Evolutionary conservation across 1,284 basidiomycete species (phyloP).

Genomic region (Phellopilus nigrolimitatus): DNA sequence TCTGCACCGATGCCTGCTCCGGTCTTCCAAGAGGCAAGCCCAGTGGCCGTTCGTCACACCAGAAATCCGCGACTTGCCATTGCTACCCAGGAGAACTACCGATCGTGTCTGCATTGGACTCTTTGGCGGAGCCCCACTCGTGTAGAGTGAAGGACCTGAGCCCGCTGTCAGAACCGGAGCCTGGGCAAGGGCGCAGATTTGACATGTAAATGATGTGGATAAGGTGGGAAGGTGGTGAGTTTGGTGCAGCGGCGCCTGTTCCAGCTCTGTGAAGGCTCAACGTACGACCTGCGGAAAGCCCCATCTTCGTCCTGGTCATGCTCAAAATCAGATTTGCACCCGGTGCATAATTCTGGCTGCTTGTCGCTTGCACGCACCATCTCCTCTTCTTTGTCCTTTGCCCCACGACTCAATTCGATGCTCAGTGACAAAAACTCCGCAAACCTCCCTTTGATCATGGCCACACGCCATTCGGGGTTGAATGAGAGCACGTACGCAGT

Average conservation of each 20-base stretch:
- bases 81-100: conserved; percentile 15
- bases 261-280: conserved; percentile 53
- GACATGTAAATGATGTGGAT: conserved; percentile 69
- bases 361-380: too few relatives aligned
- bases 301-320: conserved; percentile 20
- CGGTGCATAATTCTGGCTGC: too few relatives aligned
- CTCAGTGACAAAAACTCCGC: too few relatives aligned
- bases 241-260: conserved; percentile 55
- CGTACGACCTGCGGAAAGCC: conserved; percentile 42
- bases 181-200: conserved; percentile 65
- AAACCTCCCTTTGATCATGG: too few relatives aligned
- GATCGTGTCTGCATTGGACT: conserved; percentile 15
- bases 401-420: too few relatives aligned
- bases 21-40: conserved; percentile 63
- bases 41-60: conserved; percentile 40
- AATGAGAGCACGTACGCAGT: too few relatives aligned
- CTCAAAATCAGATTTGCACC: background rate
- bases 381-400: too few relatives aligned
- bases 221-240: conserved; percentile 58
- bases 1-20: conserved; percentile 58
- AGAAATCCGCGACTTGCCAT: conserved; percentile 9
- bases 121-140: conserved; percentile 12
- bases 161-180: conserved; percentile 22
- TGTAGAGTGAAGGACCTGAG: conserved; percentile 10
- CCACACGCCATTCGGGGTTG: too few relatives aligned